Percentiles rank a stretch among this genome's conserved stretches.
Evolutionary conservation across 1,139 yeast genomes (phyloP).

Genomic region (Suhomyces kunorum): DNA sequence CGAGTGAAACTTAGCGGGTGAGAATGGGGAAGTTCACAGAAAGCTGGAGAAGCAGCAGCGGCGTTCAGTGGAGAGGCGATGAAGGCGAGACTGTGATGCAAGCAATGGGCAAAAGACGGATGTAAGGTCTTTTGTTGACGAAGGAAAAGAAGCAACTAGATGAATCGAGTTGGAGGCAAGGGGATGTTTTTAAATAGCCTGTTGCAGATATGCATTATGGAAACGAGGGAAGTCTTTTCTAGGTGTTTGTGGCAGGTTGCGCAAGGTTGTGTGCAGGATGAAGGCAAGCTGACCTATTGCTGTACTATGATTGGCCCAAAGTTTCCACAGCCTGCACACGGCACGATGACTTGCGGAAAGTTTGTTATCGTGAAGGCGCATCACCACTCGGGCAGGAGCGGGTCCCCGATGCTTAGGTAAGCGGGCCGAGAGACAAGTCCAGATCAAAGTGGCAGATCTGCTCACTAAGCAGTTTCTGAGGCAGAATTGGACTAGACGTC

Average conservation of each 20-base stretch:
- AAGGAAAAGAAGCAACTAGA: conserved; percentile 2
- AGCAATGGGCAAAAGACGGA: background rate
- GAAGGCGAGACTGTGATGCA: background rate
- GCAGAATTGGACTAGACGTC: too few species aligned
- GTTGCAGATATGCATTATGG: background rate
- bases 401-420: background rate
- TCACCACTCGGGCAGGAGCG: background rate
- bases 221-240: background rate
- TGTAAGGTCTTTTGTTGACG: too few species aligned
- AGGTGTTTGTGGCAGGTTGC: conserved; percentile 4
- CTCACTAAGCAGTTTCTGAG: too few species aligned
- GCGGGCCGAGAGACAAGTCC: too few species aligned
- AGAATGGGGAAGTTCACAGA: background rate
- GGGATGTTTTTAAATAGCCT: conserved; percentile 4
- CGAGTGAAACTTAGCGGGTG: background rate
- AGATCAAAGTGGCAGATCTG: too few species aligned
- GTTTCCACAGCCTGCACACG: background rate
- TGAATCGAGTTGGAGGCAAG: background rate
- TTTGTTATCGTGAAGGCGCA: background rate
- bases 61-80: too few species aligned
- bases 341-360: background rate
- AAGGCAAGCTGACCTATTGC: conserved; percentile 3
- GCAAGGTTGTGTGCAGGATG: conserved; percentile 2
- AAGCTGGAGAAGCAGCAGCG: too few species aligned
- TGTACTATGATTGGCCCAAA: conserved; percentile 3